Percentiles rank a stretch among this genome's conserved stretches.
Conservation (phyloP, 1,284 basidiomycete genomes). For the Cystobasidiaceae sp. region DNA sequence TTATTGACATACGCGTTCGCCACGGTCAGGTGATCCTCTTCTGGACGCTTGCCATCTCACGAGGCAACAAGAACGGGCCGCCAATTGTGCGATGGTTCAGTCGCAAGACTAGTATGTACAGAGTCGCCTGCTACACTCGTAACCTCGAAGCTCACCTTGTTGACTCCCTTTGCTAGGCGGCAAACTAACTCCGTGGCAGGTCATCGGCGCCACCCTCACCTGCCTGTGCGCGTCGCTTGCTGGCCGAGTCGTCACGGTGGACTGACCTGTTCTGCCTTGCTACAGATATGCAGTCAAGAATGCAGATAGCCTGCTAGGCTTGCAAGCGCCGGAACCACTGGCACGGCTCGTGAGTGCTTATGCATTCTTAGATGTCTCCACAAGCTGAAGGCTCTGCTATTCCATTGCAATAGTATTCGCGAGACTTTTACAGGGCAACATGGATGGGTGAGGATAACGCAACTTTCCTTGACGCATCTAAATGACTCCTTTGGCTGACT, state of each 20-base stretch:
- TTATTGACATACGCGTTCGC: slow-evolving; percentile 52
- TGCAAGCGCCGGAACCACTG: slow-evolving; percentile 82
- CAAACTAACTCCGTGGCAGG: slow-evolving; percentile 92
- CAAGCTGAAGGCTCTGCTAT: no score
- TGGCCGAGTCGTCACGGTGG: no score
- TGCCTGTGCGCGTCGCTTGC: slow-evolving; percentile 78
- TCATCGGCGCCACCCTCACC: slow-evolving; percentile 79
- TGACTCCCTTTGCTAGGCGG: background rate
- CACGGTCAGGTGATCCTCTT: slow-evolving; percentile 82
- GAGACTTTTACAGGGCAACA: slow-evolving; percentile 92
- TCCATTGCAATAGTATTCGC: slow-evolving; percentile 89
- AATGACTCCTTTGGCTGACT: background rate
- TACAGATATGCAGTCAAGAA: slow-evolving; percentile 19
- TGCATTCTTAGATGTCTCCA: no score
- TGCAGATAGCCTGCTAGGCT: slow-evolving; percentile 30
- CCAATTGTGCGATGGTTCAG: slow-evolving; percentile 59
- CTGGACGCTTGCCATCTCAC: slow-evolving; percentile 73
- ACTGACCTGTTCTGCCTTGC: slow-evolving; percentile 49
- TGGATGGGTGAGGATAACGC: slow-evolving; percentile 60
- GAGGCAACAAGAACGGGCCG: slow-evolving; percentile 64
- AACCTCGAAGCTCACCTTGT: slow-evolving; percentile 1
- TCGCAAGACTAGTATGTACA: slow-evolving; percentile 56
- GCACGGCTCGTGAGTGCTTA: slow-evolving; percentile 75
- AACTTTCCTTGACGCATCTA: no score
- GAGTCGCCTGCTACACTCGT: no score